Evolutionary conservation across 768 basidiomycete species (phyloP).

Genomic region (Pleurotus giganteus): DNA sequence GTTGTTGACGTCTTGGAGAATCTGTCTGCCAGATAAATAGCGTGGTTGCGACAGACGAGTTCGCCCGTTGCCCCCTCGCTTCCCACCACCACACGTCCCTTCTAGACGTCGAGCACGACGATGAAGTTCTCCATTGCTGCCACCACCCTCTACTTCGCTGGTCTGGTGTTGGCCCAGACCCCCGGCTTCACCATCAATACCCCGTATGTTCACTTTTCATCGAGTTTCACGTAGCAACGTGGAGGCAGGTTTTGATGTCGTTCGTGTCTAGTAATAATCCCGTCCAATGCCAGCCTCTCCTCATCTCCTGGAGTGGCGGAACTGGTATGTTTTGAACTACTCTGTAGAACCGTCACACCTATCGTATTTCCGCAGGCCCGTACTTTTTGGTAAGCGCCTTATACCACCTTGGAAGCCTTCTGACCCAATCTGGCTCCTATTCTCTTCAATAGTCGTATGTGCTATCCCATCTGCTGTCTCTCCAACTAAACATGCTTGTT

Average conservation of each 20-base stretch:
- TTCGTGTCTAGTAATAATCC: conserved; percentile 37
- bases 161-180: conserved; percentile 31
- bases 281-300: conserved; percentile 57
- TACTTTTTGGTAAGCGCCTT: conserved; percentile 57
- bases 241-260: conserved; percentile 1
- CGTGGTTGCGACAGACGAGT: neutral
- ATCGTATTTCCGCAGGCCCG: conserved; percentile 39
- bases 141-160: conserved; percentile 37
- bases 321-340: conserved; percentile 35
- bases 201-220: conserved; percentile 49
- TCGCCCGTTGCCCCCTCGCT: neutral
- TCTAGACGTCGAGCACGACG: neutral
- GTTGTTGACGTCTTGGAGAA: conserved; percentile 4
- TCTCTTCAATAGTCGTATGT: conserved; percentile 3
- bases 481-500: neutral
- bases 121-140: conserved; percentile 31
- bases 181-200: conserved; percentile 60
- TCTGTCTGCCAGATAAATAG: conserved; percentile 8
- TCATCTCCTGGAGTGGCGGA: conserved; percentile 58
- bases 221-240: neutral
- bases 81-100: conserved; percentile 1
- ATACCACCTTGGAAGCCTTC: neutral
- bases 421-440: conserved; percentile 5
- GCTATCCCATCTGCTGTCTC: neutral
- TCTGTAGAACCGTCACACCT: conserved; percentile 11